Conservation (phyloP, 345 rosid genomes). For the Cardamine chenopodiifolia region DNA sequence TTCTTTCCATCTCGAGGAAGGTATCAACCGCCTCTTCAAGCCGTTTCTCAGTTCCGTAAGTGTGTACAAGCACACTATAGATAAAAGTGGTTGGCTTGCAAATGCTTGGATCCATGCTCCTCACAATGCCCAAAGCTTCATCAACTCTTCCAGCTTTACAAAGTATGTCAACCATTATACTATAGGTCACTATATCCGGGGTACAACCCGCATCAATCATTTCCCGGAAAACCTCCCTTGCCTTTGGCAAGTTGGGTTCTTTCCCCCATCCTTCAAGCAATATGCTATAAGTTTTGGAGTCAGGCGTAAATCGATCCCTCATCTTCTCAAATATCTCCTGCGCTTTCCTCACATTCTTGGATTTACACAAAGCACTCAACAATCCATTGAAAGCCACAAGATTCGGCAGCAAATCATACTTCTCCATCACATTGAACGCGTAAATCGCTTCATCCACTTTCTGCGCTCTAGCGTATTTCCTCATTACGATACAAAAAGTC, state of each 20-base stretch:
- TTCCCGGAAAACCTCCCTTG: slow-evolving; percentile 72
- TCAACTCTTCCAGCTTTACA: slow-evolving; percentile 92
- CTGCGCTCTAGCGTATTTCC: slow-evolving; percentile 77
- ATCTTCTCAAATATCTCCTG: slow-evolving; percentile 74
- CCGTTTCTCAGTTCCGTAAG: slow-evolving; percentile 71
- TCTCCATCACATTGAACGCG: slow-evolving; percentile 86
- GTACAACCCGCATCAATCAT: slow-evolving; percentile 68
- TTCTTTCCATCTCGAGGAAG: slow-evolving; percentile 80
- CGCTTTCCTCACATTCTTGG: slow-evolving; percentile 88
- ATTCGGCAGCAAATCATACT: slow-evolving; percentile 63
- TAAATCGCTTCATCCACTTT: slow-evolving; percentile 85
- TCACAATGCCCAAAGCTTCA: slow-evolving; percentile 73
- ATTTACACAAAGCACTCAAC: slow-evolving; percentile 86
- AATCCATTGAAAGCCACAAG: slow-evolving; percentile 76
- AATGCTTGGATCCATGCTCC: slow-evolving; percentile 58
- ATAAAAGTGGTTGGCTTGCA: slow-evolving; percentile 75
- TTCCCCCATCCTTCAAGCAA: slow-evolving; percentile 92
- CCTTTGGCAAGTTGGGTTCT: slow-evolving; percentile 82
- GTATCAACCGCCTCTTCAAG: slow-evolving; percentile 80
- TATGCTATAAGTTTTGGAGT: slow-evolving; percentile 82
- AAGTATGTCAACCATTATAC: slow-evolving; percentile 81
- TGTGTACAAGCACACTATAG: slow-evolving; percentile 81
- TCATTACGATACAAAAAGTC: slow-evolving; percentile 87
- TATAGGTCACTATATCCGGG: slow-evolving; percentile 86
- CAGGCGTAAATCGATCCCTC: slow-evolving; percentile 58